Conservation (phyloP, 2,329 filamentous ascomycete species). For the Hypoxylon sp. region DNA sequence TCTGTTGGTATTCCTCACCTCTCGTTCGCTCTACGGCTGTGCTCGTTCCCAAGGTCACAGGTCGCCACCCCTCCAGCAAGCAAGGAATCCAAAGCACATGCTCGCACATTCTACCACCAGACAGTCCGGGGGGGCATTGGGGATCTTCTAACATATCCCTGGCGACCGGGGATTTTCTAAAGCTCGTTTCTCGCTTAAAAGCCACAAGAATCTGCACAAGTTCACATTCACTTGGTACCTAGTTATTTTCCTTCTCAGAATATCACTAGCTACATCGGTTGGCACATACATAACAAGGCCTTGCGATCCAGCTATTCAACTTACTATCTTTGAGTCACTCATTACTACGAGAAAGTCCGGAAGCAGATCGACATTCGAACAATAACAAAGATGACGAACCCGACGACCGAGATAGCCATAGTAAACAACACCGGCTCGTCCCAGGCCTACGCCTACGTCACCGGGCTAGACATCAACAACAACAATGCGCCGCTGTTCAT, state of each 20-base stretch:
- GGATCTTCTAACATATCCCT: slow-evolving; percentile 19
- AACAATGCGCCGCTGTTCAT: slow-evolving; percentile 72
- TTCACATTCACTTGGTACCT: slow-evolving; percentile 5
- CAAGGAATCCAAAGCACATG: slow-evolving; percentile 44
- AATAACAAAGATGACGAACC: slow-evolving; percentile 51
- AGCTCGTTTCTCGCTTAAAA: slow-evolving; percentile 15
- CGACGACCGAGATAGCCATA: slow-evolving; percentile 70
- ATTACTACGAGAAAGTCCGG: neutral
- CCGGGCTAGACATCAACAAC: slow-evolving; percentile 71
- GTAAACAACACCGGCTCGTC: slow-evolving; percentile 73
- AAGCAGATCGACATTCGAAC: neutral
- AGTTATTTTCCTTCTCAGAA: slow-evolving; percentile 2
- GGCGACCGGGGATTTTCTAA: slow-evolving; percentile 1
- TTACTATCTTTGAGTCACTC: neutral
- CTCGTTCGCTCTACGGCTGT: slow-evolving; percentile 17
- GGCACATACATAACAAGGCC: neutral
- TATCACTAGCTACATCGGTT: slow-evolving; percentile 12
- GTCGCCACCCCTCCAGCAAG: slow-evolving; percentile 22
- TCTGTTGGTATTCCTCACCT: slow-evolving; percentile 24
- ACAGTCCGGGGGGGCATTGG: slow-evolving; percentile 1
- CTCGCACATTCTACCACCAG: slow-evolving; percentile 27
- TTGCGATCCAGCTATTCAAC: slow-evolving; percentile 10
- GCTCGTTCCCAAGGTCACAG: slow-evolving; percentile 33
- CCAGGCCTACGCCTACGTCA: slow-evolving; percentile 76
- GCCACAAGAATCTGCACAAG: slow-evolving; percentile 4